phyloP scores from a whole-genome alignment of 1,284 basidiomycete species.

The Irpex sp. region DNA sequence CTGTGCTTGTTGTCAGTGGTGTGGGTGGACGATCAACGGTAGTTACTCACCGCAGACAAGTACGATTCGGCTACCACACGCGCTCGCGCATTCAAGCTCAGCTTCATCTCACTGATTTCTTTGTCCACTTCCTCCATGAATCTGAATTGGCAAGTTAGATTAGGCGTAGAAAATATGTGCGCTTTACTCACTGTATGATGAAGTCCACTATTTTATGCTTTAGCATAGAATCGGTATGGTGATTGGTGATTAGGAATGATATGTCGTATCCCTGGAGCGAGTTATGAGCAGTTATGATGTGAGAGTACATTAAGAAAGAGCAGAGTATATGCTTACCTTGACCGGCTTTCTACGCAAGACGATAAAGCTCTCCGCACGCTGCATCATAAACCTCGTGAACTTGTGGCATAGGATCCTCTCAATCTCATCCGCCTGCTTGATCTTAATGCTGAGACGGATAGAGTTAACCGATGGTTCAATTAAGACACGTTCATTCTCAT shows the following conservation, averaged over 20 bases:
- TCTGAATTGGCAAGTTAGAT: conserved; percentile 33
- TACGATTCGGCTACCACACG: conserved; percentile 97
- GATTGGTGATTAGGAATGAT: conserved; percentile 98
- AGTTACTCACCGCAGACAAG: conserved; percentile 70
- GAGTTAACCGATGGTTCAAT: conserved; percentile 98
- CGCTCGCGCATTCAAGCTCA: conserved; percentile 94
- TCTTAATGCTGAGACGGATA: conserved; percentile 95
- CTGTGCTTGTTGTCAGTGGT: conserved; percentile 11
- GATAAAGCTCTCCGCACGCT: conserved; percentile 96
- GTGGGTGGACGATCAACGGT: neutral
- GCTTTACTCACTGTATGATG: conserved; percentile 85
- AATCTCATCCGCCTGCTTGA: conserved; percentile 99
- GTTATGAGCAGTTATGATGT: neutral
- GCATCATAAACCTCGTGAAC: conserved; percentile 99
- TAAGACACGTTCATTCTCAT: conserved; percentile 95
- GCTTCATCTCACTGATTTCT: conserved; percentile 92
- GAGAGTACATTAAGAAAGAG: neutral
- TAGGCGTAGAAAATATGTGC: conserved; percentile 26
- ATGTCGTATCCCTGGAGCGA: conserved; percentile 91
- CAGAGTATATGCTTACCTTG: conserved; percentile 55
- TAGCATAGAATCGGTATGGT: conserved; percentile 96
- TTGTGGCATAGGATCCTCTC: conserved; percentile 98
- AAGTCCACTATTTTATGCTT: conserved; percentile 99
- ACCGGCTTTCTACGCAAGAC: conserved; percentile 96
- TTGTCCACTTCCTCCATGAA: conserved; percentile 99